phyloP scores from a whole-genome alignment of 257 asterid genomes.

The Rauvolfia tetraphylla region DNA sequence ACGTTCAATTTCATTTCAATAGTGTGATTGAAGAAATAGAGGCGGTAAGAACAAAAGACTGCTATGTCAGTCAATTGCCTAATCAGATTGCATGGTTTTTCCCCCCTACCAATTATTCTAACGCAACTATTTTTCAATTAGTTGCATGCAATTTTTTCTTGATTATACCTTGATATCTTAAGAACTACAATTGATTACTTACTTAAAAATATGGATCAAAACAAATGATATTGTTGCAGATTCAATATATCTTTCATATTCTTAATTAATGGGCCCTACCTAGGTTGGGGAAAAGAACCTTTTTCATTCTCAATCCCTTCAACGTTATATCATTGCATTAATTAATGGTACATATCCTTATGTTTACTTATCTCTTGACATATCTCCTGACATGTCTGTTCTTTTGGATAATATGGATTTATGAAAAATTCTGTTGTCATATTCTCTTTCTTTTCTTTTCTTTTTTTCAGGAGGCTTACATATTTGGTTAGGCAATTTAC shows the following conservation, averaged over 20 bases:
- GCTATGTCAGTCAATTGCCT: not conserved
- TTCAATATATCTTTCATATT: not conserved
- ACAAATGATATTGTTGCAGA: not conserved
- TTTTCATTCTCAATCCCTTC: not conserved
- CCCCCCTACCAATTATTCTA: not conserved
- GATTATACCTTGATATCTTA: not conserved
- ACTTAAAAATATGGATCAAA: not conserved
- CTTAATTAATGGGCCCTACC: not conserved
- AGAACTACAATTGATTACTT: not conserved
- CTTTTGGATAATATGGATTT: not conserved
- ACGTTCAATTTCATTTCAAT: not conserved
- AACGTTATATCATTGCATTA: not conserved
- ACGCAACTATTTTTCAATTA: not conserved
- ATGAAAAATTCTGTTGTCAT: not conserved
- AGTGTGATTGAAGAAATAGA: no score
- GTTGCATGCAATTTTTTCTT: not conserved
- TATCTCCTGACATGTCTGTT: not conserved
- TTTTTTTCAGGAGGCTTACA: not conserved
- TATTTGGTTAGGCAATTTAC: not conserved
- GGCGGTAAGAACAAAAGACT: not conserved
- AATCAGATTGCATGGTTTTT: not conserved
- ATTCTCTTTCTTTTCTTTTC: not conserved
- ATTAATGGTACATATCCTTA: not conserved
- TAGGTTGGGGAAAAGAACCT: not conserved
- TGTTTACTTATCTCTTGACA: not conserved